Evolutionary conservation across 352 stramenopile species (phyloP).

Genomic region (Sclerospora graminicola): DNA sequence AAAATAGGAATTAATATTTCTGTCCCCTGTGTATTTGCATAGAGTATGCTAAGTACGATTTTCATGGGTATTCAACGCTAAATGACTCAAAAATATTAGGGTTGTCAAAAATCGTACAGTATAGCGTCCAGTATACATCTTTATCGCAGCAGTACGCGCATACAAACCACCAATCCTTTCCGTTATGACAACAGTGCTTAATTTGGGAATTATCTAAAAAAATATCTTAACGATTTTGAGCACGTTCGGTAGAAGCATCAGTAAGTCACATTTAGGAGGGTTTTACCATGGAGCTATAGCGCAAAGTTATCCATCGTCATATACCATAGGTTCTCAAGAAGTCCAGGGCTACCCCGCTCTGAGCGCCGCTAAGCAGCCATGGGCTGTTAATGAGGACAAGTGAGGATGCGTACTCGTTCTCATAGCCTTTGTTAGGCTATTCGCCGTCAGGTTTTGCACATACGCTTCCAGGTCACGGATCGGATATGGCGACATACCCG

Average conservation of each 20-base stretch:
- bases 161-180: too few species aligned
- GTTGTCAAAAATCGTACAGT: too few species aligned
- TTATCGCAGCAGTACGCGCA: too few species aligned
- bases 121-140: too few species aligned
- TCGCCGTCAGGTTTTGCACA: conserved; percentile 16
- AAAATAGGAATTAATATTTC: too few species aligned
- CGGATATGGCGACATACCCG: conserved; percentile 7
- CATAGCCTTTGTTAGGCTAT: conserved; percentile 15
- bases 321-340: conserved; percentile 9
- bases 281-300: conserved; percentile 16
- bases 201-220: conserved; percentile 19
- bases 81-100: too few species aligned
- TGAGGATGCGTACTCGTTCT: conserved; percentile 13
- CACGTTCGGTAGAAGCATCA: conserved; percentile 17
- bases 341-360: conserved; percentile 16
- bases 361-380: conserved; percentile 12
- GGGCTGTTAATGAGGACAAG: conserved; percentile 15
- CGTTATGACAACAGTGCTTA: conserved; percentile 2
- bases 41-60: too few species aligned
- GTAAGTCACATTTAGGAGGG: conserved; percentile 16
- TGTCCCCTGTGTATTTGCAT: too few species aligned
- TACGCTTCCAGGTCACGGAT: conserved; percentile 7
- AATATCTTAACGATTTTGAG: conserved; percentile 21
- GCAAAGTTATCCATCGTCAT: conserved; percentile 17
- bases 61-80: too few species aligned